Conservation (phyloP, 352 stramenopile genomes). For the Phytophthora ramorum region DNA sequence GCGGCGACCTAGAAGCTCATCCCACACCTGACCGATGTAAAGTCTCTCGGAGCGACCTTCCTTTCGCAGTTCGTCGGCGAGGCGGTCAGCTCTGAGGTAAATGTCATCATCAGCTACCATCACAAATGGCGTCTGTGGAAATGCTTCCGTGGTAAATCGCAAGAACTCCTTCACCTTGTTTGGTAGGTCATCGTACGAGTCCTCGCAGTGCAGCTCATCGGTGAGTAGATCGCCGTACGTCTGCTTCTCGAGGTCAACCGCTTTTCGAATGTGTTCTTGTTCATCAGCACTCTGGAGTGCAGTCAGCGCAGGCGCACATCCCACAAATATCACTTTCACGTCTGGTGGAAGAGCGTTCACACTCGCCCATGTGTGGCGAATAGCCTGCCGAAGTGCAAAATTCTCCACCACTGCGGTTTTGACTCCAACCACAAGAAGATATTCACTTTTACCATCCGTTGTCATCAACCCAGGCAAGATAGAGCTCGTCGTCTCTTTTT, state of each 20-base stretch:
- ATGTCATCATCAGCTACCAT: conserved; percentile 69
- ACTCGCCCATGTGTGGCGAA: conserved; percentile 48
- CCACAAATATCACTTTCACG: conserved; percentile 43
- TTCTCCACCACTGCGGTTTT: conserved; percentile 45
- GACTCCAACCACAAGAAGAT: conserved; percentile 49
- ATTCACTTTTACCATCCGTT: neutral
- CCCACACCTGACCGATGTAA: conserved; percentile 32
- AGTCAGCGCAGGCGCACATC: conserved; percentile 25
- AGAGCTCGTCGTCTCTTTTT: neutral
- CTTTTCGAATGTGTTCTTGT: conserved; percentile 13
- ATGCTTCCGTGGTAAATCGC: conserved; percentile 24
- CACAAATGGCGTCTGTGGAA: conserved; percentile 37
- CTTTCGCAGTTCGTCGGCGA: conserved; percentile 10
- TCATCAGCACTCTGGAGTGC: neutral
- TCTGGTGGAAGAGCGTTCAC: conserved; percentile 7
- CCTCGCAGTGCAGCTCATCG: conserved; percentile 51
- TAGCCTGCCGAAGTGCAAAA: conserved; percentile 30
- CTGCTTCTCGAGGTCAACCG: conserved; percentile 38
- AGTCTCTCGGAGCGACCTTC: neutral
- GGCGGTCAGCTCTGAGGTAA: conserved; percentile 41
- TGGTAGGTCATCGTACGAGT: conserved; percentile 56
- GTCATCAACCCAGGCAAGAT: neutral
- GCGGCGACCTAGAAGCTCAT: conserved; percentile 22
- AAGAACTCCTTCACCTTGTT: conserved; percentile 69
- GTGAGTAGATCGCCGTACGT: conserved; percentile 49